A percentile compares a stretch with the other conserved stretches of the same genome.
phyloP scores from a whole-genome alignment of 164 flowering plant species.

The Piper betle region DNA sequence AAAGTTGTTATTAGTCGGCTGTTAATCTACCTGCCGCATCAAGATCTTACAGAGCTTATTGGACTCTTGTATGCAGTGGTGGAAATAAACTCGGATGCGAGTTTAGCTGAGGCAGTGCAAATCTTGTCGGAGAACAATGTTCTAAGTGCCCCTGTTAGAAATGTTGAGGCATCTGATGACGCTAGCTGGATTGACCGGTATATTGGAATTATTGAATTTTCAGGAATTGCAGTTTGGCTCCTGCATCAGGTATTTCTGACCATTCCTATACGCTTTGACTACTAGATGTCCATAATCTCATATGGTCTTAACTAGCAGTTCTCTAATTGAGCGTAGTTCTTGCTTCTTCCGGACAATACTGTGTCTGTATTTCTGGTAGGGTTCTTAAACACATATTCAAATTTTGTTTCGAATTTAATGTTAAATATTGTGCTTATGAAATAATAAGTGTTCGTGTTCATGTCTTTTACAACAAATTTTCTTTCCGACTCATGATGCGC shows the following conservation, averaged over 20 bases:
- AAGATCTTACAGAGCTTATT: not conserved
- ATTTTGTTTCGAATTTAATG: not conserved
- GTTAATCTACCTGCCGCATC: not conserved
- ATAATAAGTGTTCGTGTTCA: not conserved
- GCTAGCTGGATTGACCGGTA: conserved; percentile 96
- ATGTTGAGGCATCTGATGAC: conserved; percentile 80
- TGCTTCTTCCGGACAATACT: no score
- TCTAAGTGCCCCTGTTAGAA: conserved; percentile 86
- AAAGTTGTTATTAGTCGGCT: not conserved
- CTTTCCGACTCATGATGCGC: no score
- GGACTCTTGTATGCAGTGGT: conserved; percentile 29
- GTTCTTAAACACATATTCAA: not conserved
- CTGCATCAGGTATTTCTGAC: conserved; percentile 75
- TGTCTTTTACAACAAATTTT: no score
- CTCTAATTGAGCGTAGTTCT: no score
- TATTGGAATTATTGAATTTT: conserved; percentile 85
- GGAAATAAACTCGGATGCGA: conserved; percentile 78
- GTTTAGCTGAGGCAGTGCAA: conserved; percentile 77
- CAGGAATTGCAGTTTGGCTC: conserved; percentile 94
- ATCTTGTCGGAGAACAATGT: conserved; percentile 57
- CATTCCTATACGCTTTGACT: not conserved
- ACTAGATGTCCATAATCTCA: not conserved
- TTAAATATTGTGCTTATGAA: not conserved
- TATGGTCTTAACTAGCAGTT: not conserved
- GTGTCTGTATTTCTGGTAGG: no score